A percentile compares a stretch with the other conserved stretches of the same genome.
Evolutionary conservation across 1,284 basidiomycete species (phyloP).

Genomic region (Pseudozyma flocculosa): DNA sequence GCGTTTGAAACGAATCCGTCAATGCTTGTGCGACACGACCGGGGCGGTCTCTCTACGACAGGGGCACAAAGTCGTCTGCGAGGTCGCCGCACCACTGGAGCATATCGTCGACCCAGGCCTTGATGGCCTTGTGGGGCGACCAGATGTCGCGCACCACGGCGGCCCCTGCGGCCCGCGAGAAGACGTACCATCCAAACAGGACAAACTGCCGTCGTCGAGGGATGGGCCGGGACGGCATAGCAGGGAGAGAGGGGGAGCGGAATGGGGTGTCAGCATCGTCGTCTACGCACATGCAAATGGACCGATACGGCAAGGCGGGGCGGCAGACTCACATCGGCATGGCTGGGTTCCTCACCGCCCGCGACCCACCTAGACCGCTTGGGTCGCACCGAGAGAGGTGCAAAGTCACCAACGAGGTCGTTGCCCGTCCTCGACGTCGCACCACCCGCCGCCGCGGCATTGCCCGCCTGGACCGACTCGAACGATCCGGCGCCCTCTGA

Average conservation of each 20-base stretch:
- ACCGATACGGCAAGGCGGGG: no score
- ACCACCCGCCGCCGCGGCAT: no score
- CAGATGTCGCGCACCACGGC: conserved; percentile 31
- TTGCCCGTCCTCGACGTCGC: conserved; percentile 3
- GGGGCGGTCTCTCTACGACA: no score
- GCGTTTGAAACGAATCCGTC: no score
- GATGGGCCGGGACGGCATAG: no score
- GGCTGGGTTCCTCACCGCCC: conserved; percentile 35
- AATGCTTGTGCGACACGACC: no score
- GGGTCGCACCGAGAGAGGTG: no score
- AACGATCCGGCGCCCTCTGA: conserved; percentile 11
- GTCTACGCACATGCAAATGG: no score
- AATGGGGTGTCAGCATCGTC: no score
- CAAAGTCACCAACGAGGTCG: conserved; percentile 1
- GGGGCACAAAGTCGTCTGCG: conserved; percentile 24
- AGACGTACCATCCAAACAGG: conserved; percentile 43
- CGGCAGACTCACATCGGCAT: conserved; percentile 28
- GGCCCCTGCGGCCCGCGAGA: conserved; percentile 24
- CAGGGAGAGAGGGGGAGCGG: no score
- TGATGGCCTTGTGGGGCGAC: conserved; percentile 22
- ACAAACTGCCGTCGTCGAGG: no score
- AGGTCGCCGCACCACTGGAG: conserved; percentile 33
- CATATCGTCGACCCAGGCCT: conserved; percentile 33
- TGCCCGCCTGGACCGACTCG: no score
- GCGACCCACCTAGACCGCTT: conserved; percentile 19